Base-by-base conservation (phyloP, 257 asterid species). In the Fraxinus pennsylvanica region DNA sequence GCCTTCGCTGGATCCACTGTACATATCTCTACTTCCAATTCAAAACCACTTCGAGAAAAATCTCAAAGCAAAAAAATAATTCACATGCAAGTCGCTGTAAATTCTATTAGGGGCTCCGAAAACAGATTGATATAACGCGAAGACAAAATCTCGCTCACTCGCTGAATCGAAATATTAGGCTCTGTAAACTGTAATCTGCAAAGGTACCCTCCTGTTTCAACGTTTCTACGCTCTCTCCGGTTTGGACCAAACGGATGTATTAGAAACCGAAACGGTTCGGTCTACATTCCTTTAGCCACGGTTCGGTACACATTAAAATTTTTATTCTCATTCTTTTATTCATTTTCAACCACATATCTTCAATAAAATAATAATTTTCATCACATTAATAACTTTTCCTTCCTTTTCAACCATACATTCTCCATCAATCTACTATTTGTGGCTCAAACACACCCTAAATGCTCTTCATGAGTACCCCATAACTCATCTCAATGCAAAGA, bases 1-100 rank as follows among this genome's bases (percentile, higher is more conserved):
- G 82, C 82, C 74, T n/a, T 93, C 97, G 82, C 93, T 88, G 29
- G 93, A 91, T 13, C 91, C 91, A 78, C 94, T 84, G 86, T 92
- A 92, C 98, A 94, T 87, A 74, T 79, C 79, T 81, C 77, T 36
- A 63, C 35, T 27, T 63, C 69, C 33, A 73, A 68, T 84, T 76
- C 50, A 41, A 63, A 57, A 27, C 15, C 35, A 22, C 36, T 63
- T 63, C 35, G n/a, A 27, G 6, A 27, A 25, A 63, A 63, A 9
- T 22, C 27, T 10, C 69, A 25, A 25, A 63, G 33, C 69, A 0
- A 63, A 25, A 59, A 61, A 63, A 0, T 21, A 27, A 25, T 27
- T 63, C 69, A 22, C 36, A 0, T 25, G 5, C 2, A 9, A 19
- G 69, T 63, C 36, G 0, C 35, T 0, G 35, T 63, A 63, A 22